phyloP scores from a whole-genome alignment of 1,284 basidiomycete genomes.

The Marasmius fiardii region DNA sequence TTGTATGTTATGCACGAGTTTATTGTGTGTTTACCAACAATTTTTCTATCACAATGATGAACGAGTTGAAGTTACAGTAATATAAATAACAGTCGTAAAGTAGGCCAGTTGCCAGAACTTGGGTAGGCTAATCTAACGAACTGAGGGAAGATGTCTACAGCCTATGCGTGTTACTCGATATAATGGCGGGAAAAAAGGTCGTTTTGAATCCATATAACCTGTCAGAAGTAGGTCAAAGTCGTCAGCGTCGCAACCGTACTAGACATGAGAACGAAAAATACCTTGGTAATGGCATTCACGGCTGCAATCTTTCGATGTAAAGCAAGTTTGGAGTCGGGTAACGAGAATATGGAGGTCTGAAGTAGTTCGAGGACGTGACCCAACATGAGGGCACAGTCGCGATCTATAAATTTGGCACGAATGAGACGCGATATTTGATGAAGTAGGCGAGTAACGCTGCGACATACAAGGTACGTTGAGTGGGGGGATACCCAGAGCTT shows the following conservation, averaged over 20 bases:
- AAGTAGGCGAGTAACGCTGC: too few species aligned
- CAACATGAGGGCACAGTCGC: slow-evolving; percentile 30
- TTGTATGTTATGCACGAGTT: not conserved
- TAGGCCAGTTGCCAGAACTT: too few species aligned
- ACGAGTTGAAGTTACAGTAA: too few species aligned
- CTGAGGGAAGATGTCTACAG: slow-evolving; percentile 7
- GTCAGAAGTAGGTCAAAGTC: not conserved
- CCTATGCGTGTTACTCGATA: slow-evolving; percentile 27
- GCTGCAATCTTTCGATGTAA: slow-evolving; percentile 36
- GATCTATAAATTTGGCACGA: slow-evolving; percentile 17
- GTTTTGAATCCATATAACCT: slow-evolving; percentile 47
- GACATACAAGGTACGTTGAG: slow-evolving; percentile 31
- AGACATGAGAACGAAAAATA: slow-evolving; percentile 14
- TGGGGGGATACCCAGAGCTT: slow-evolving; percentile 21
- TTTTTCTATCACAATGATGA: not conserved
- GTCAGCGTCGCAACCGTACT: not conserved
- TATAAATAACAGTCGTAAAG: too few species aligned
- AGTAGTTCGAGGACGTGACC: slow-evolving; percentile 31
- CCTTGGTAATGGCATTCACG: slow-evolving; percentile 41
- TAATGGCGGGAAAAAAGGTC: slow-evolving; percentile 45
- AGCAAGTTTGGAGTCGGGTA: slow-evolving; percentile 23
- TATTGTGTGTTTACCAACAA: not conserved
- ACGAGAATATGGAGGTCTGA: slow-evolving; percentile 26
- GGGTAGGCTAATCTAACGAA: not conserved
- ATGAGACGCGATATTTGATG: not conserved